Conservation (phyloP, 768 basidiomycete species). For the Obba rivulosa region DNA sequence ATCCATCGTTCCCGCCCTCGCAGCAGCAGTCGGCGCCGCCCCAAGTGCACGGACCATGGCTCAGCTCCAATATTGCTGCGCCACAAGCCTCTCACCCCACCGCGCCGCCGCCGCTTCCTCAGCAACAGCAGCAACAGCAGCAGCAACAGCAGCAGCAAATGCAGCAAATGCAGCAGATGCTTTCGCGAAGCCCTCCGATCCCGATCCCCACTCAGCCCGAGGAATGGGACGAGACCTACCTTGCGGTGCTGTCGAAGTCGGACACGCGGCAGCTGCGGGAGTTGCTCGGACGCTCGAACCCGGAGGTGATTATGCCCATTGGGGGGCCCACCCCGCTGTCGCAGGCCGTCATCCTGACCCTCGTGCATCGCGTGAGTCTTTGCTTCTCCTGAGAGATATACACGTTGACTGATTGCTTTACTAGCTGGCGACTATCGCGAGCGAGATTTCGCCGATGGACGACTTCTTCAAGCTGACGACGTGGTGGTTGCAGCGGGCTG, state of each 20-base stretch:
- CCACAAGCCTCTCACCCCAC: slow-evolving; percentile 81
- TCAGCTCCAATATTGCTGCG: slow-evolving; percentile 60
- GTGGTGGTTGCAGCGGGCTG: slow-evolving; percentile 83
- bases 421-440: slow-evolving; percentile 69
- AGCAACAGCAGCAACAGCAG: slow-evolving; percentile 27
- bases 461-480: slow-evolving; percentile 77
- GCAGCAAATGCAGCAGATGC: slow-evolving; percentile 25
- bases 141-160: too few species aligned
- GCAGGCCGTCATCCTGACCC: slow-evolving; percentile 78
- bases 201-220: slow-evolving; percentile 48
- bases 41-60: slow-evolving; percentile 45
- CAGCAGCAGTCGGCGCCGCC: slow-evolving; percentile 21
- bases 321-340: slow-evolving; percentile 67
- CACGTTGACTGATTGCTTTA: slow-evolving; percentile 1
- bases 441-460: slow-evolving; percentile 71
- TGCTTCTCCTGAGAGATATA: neutral
- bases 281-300: slow-evolving; percentile 66
- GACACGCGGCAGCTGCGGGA: slow-evolving; percentile 71
- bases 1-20: slow-evolving; percentile 26
- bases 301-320: slow-evolving; percentile 76
- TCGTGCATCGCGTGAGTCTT: slow-evolving; percentile 69
- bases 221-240: slow-evolving; percentile 83
- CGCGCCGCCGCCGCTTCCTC: slow-evolving; percentile 51
- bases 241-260: slow-evolving; percentile 70
- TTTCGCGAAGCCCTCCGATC: slow-evolving; percentile 30